Base-by-base conservation (phyloP, 805 yeast genomes). In the Spencermartinsiella europaea region DNA sequence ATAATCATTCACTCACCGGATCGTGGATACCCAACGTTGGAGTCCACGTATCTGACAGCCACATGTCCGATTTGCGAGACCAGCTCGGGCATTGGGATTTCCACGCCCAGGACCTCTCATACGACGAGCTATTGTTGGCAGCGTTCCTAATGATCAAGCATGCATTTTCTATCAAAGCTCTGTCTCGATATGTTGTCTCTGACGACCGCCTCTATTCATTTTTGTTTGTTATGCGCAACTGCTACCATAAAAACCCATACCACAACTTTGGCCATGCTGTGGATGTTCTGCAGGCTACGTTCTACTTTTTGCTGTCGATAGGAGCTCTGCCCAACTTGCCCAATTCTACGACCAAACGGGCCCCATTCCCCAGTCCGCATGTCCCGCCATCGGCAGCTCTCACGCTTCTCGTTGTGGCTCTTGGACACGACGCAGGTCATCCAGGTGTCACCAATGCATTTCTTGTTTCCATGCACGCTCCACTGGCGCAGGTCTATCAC, bases 371-470 rank as follows among this genome's bases (percentile, higher is more conserved):
- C 19, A 25, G 12, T 12, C 31, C 7, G 12, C 12, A 25, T 12
- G 34, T 65, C 35, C 44, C 60, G 16, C 73, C 67, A 46, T 56
- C 61, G 25, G 83, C 83, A 54, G 71, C 74, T 2, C 66, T 85
- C 40, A 77, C 84, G 1, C 66, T 88, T 21, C 73, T 86, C 28
- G 69, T 90, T 10, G 85, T 96, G 0, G 93, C 96, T 1, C 67
- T 90, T 37, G 98, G 98, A 44, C 99, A 93, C 67, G 99, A 93
- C 64, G 80, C 86, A 27, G 95, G 96, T 19, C 99, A 93, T 65
- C 98, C 98, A 0, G 99, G 98, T 1, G 79, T 89, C n/a, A 88
- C 95, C 12, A 87, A 88, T 63, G 77, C 79, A 33, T 80, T 88
- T 53, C 68, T 91, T 62, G 68, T 71, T 20, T 70, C 76, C 48